Conservation (phyloP, 805 yeast species). For the Kodamaea jinghongensis region DNA sequence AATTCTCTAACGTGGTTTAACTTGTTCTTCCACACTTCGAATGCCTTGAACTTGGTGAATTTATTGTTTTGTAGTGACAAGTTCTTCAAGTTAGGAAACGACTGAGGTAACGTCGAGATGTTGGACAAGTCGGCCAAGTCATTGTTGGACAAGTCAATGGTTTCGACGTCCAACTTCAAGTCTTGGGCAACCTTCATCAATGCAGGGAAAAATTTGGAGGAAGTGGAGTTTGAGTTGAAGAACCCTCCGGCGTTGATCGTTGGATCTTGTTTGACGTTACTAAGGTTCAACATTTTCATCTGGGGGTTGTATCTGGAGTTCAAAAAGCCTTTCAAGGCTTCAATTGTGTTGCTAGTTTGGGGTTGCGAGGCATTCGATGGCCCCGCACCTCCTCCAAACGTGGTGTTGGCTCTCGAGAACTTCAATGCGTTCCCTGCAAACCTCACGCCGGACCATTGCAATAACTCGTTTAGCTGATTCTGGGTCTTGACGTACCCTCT, state of each 20-base stretch:
- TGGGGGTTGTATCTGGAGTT: slow-evolving; percentile 64
- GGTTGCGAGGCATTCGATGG: background rate
- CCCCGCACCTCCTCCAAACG: slow-evolving; percentile 9
- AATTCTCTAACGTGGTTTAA: slow-evolving; percentile 72
- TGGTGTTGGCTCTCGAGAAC: slow-evolving; percentile 39
- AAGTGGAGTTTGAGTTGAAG: slow-evolving; percentile 56
- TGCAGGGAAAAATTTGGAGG: slow-evolving; percentile 86
- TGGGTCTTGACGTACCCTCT: slow-evolving; percentile 55
- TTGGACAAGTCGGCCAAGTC: slow-evolving; percentile 57
- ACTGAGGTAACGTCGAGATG: slow-evolving; percentile 62
- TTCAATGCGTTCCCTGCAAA: slow-evolving; percentile 73
- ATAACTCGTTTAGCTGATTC: slow-evolving; percentile 57
- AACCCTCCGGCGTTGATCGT: slow-evolving; percentile 59
- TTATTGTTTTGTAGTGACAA: slow-evolving; percentile 78
- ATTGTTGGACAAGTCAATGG: slow-evolving; percentile 65
- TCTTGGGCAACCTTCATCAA: slow-evolving; percentile 75
- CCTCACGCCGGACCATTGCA: slow-evolving; percentile 68
- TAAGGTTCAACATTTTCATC: slow-evolving; percentile 65
- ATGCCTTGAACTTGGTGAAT: slow-evolving; percentile 52
- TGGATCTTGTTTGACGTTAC: slow-evolving; percentile 63
- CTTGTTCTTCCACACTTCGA: slow-evolving; percentile 78
- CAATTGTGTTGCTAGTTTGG: slow-evolving; percentile 47
- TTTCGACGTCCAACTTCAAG: slow-evolving; percentile 55
- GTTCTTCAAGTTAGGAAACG: slow-evolving; percentile 75
- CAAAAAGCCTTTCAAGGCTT: slow-evolving; percentile 59